Percentiles rank a stretch among this genome's conserved stretches.
Evolutionary conservation across 1,284 basidiomycete genomes (phyloP).

Genomic region (Polyporus tsugae): DNA sequence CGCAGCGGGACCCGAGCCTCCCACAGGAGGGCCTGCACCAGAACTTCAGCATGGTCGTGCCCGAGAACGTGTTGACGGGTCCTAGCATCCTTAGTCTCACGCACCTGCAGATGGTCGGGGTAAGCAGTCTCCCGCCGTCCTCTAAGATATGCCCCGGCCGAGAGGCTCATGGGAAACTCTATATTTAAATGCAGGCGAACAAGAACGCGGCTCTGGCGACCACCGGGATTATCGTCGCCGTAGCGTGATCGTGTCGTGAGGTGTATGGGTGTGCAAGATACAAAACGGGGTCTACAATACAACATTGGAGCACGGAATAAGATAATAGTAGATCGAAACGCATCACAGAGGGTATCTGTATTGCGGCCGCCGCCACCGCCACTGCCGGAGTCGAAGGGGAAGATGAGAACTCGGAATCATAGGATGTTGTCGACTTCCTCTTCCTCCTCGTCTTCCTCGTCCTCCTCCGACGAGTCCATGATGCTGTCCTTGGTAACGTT

Average conservation of each 20-base stretch:
- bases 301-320: constrained; percentile 25
- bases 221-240: constrained; percentile 18
- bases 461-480: constrained; percentile 39
- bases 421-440: constrained; percentile 41
- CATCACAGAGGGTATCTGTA: not conserved
- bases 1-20: constrained; percentile 24
- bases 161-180: not conserved
- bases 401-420: constrained; percentile 1
- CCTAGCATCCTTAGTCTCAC: constrained; percentile 30
- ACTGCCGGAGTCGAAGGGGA: not conserved
- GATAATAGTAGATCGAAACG: constrained; percentile 18
- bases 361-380: not conserved
- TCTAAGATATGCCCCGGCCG: not conserved
- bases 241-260: constrained; percentile 7
- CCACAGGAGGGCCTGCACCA: constrained; percentile 32
- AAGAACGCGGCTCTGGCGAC: constrained; percentile 15
- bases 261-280: constrained; percentile 2
- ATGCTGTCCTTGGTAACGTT: constrained; percentile 38
- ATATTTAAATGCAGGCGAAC: constrained; percentile 16
- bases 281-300: constrained; percentile 23
- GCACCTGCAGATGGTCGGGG: constrained; percentile 33
- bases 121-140: constrained; percentile 11
- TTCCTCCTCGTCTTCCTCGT: constrained; percentile 41
- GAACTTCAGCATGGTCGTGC: constrained; percentile 30
- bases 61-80: constrained; percentile 18